Evolutionary conservation across 2,329 filamentous ascomycete species (phyloP).

Genomic region (Alternaria panax): DNA sequence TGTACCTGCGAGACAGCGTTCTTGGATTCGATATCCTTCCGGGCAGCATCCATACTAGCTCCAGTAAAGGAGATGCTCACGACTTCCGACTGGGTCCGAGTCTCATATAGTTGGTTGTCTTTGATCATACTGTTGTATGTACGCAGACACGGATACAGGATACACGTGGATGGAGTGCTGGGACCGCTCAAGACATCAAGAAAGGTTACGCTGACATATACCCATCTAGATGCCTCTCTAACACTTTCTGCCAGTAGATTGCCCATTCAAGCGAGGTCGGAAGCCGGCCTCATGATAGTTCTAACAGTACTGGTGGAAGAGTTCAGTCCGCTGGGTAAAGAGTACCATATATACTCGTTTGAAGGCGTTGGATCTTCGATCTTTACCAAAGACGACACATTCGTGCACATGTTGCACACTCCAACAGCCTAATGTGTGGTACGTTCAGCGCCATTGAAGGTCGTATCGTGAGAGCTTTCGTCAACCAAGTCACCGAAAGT

Average conservation of each 20-base stretch:
- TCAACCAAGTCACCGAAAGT: neutral
- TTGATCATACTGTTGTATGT: neutral
- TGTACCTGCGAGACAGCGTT: neutral
- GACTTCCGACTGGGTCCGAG: neutral
- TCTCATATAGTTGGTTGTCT: neutral
- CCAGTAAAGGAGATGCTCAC: neutral
- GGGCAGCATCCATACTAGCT: neutral
- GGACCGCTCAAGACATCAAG: neutral
- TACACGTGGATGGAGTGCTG: neutral
- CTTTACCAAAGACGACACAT: neutral
- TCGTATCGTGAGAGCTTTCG: neutral
- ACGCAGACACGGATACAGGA: neutral
- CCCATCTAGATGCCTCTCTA: slow-evolving; percentile 1
- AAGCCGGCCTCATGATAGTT: neutral
- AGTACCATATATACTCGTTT: neutral
- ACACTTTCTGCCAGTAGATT: neutral
- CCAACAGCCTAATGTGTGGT: neutral
- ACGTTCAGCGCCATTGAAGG: neutral
- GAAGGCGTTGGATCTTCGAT: no score
- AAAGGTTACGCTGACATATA: slow-evolving; percentile 1
- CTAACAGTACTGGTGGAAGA: neutral
- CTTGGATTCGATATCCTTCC: neutral
- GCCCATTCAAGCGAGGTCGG: neutral
- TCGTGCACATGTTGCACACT: neutral
- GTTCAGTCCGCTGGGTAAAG: neutral